Evolutionary conservation across 345 rosid species (phyloP), one percentile per base, ranked within the genome.

Genomic region (Trapa incisa): DNA sequence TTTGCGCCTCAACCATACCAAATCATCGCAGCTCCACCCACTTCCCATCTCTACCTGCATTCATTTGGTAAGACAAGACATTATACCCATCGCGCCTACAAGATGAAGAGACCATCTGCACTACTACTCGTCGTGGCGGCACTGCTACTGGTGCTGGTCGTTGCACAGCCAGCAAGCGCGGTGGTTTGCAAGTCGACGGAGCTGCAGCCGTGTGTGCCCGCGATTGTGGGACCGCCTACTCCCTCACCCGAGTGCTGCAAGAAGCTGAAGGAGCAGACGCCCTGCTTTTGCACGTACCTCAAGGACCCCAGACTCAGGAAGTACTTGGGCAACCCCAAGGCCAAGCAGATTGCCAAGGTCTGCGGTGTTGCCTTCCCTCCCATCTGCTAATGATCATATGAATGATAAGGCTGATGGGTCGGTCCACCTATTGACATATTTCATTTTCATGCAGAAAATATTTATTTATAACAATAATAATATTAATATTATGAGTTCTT

Each of bases 181-280:
- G 70, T 67, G 63, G 37, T 11, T 2, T 67, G 70, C 61, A 5
- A 5, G 35, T 36, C 15, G 48, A 1, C 32, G 33, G 62, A 67
- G 61, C 70, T 67, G 60, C 1, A 0, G 0, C 63, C 70, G 14
- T 67, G 70, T 47, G 17, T 67, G 16, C 63, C 70, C 7, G 69
- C 69, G 13, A 0, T 66, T 45, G 8, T 14, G 4, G 4, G 35
- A 2, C 36, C 16, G 10, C 63, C 47, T 0, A 11, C 2, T 9
- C 63, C 70, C 5, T 14, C 62, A 2, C 0, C 10, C 7, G 16
- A 15, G 63, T 67, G 70, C 70, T 67, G 70, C 36, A 53, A 1
- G 8, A 65, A 65, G 50, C 67, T 65, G 9, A 65, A 43, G 36
- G 52, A 65, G 50, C 67, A 65, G 52, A 14, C 42, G 52, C 67